Evolutionary conservation across 2,329 filamentous ascomycete genomes (phyloP), one percentile per base, ranked within the genome.

Genomic region (Westerdykella sp.): DNA sequence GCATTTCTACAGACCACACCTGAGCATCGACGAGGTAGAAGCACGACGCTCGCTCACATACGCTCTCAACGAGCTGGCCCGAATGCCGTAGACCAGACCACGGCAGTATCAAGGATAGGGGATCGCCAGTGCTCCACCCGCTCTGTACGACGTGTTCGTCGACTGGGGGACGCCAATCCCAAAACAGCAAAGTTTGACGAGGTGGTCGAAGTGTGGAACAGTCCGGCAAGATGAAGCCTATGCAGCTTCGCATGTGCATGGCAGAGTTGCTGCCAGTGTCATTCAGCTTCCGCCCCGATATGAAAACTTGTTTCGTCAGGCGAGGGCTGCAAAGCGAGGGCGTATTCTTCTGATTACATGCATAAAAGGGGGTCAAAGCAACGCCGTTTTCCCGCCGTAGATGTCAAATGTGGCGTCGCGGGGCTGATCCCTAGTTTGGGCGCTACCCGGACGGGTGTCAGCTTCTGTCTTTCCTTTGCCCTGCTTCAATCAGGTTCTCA

Each of bases 1-100:
- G 41, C 65, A 69, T 39, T 67, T 71, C 47, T 73, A 73, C 54
- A 63, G 72, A 15, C 67, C 70, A 15, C 60, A 63, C 18, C 54
- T 63, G 15, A 63, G 59, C 28, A 60, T 58, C 13, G 60, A 69
- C 40, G 73, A 75, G 48, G 49, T 72, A 15, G 65, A 66, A 37
- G 69, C 70, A 1, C 64, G 73, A 18, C 66, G 68, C 35, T 60
- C 61, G 15, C 51, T 75, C 39, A 69, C 63, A 5, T 54, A 53
- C 23, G 66, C 68, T 21, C 56, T 73, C 30, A 66, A 61, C 38
- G 54, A 62, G 10, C 59, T 70, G 31, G 59, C 65, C 15, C 47
- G 50, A n/a, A 53, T 53, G 50, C 62, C n/a, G 5, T 35, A 14
- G n/a, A 5, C 32, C 16, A 14, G 16, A 28, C 25, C 13, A 18